Evolutionary conservation across 495 filamentous ascomycete species (phyloP).

Genomic region (Neurospora tetraspora): DNA sequence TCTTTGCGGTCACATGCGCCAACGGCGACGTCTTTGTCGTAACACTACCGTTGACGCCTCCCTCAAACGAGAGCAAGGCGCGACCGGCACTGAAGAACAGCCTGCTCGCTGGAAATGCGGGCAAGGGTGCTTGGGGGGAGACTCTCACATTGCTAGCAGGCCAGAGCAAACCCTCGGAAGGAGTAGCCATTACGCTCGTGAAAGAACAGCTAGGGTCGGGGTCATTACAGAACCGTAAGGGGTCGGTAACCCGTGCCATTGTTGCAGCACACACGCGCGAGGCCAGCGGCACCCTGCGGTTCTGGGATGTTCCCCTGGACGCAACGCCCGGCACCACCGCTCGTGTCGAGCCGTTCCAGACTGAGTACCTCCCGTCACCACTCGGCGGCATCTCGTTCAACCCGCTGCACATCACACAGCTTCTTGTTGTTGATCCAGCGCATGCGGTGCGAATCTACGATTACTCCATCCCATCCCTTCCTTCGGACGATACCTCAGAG

Average conservation of each 20-base stretch:
- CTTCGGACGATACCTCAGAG: conserved; percentile 34
- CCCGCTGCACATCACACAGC: conserved; percentile 46
- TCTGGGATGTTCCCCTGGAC: conserved; percentile 38
- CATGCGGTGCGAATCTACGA: conserved; percentile 62
- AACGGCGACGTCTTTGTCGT: conserved; percentile 59
- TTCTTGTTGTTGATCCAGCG: conserved; percentile 57
- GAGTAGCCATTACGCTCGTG: conserved; percentile 56
- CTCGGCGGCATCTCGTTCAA: conserved; percentile 65
- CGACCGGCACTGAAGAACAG: conserved; percentile 35
- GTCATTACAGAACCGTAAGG: conserved; percentile 15
- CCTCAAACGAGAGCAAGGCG: conserved; percentile 49
- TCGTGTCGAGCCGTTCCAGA: conserved; percentile 50
- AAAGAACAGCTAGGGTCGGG: conserved; percentile 24
- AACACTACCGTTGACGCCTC: conserved; percentile 62
- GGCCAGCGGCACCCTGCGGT: conserved; percentile 45
- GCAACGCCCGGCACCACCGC: conserved; percentile 22
- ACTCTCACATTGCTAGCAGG: conserved; percentile 46
- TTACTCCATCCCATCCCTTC: conserved; percentile 33
- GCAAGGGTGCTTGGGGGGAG: conserved; percentile 52
- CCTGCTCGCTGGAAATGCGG: conserved; percentile 34
- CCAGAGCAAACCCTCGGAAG: conserved; percentile 51
- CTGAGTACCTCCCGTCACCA: conserved; percentile 52
- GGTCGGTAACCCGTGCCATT: conserved; percentile 30
- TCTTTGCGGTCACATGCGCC: conserved; percentile 62
- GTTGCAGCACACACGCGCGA: conserved; percentile 53